Base-by-base conservation (phyloP, 2,329 filamentous ascomycete species). In the Botrytis galanthina region DNA sequence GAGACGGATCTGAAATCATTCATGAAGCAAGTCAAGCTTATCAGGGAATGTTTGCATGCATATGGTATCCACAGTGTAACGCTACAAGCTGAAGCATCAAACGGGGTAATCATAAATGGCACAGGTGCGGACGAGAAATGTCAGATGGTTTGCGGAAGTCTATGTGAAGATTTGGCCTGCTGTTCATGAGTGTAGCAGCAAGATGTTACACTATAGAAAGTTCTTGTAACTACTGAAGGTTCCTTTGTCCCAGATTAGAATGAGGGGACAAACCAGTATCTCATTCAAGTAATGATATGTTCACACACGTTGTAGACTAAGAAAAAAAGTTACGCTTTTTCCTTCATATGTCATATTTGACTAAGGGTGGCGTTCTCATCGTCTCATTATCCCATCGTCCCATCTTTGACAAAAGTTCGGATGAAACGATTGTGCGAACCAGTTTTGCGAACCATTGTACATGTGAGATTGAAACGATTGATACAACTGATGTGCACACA, bases 61-160 rank as follows among this genome's bases (percentile, higher is more conserved):
- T 93, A 93, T 78, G 92, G 91, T 8, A 89, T 94, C 74, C 90
- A 94, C 80, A 92, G 90, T 20, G 86, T 85, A 6, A 93, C 92
- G 1, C 80, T 95, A 46, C 92, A 94, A 81, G 91, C 91, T 0
- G 91, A 93, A 80, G 77, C 86, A 26, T 79, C 79, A 16, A 74
- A 61, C 18, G 67, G 54, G 12, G 48, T 48, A 16, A 64, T 57
- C 16, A 61, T 62, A 16, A 64, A 73, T 44, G 62, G 59, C 14
- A 70, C 64, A 48, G 71, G 62, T 44, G 70, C 57, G 60, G 48
- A 72, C 26, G 64, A 42, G 37, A 74, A 73, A 57, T 78, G 76
- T 73, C 69, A 73, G 59, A 76, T 77, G 60, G 71, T 39, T 69
- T 77, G 76, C 63, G 77, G 77, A 29, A 74, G 71, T 54, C 46